Base-by-base conservation (phyloP, 2,329 filamentous ascomycete genomes). In the Diaporthe nobilis region DNA sequence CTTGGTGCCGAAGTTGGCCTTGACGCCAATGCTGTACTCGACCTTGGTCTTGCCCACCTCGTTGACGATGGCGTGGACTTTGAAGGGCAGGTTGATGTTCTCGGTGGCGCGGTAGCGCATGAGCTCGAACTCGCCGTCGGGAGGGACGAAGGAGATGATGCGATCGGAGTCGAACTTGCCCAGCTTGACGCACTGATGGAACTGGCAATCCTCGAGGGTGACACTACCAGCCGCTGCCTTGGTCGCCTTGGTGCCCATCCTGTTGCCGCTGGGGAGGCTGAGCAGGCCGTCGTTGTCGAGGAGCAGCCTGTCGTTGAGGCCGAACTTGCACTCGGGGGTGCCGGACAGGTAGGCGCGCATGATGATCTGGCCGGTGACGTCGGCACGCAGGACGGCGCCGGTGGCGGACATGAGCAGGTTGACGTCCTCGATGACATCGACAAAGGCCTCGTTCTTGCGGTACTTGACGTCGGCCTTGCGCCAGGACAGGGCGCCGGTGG, bases 351-450 rank as follows among this genome's bases (percentile, higher is more conserved):
- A 99, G 77, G 97, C 97, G 81, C 97, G 95, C 97, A 99, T 99
- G 81, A 99, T 92, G 81, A 99, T 99, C 83, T 98, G 96, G 71
- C 97, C 97, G 71, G 95, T 98, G 72, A 99, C 97, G 82, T 99
- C 97, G 78, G 97, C 97, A 78, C 97, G 94, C 17, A 99, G 90
- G 39, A 99, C 95, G 31, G 96, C 96, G 42, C 97, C 97, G 0
- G 95, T 97, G 8, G 97, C 97, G n/a, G 96, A 98, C 94, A 99
- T 98, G 82, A 99, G 93, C 76, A 99, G 90, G 85, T 99, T 99
- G 81, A 99, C 96, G 82, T 99, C 97, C 85, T 99, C 97, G 82
- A 99, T 99, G 25, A 99, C 97, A 85, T 99, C 97, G 80, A 99
- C 97, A 82, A 99, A 99, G 44, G 97, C 97, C 85, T 99, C 97